Evolutionary conservation across 768 basidiomycete species (phyloP), one percentile per base, ranked within the genome.

Genomic region (Clitopilus hobsonii): DNA sequence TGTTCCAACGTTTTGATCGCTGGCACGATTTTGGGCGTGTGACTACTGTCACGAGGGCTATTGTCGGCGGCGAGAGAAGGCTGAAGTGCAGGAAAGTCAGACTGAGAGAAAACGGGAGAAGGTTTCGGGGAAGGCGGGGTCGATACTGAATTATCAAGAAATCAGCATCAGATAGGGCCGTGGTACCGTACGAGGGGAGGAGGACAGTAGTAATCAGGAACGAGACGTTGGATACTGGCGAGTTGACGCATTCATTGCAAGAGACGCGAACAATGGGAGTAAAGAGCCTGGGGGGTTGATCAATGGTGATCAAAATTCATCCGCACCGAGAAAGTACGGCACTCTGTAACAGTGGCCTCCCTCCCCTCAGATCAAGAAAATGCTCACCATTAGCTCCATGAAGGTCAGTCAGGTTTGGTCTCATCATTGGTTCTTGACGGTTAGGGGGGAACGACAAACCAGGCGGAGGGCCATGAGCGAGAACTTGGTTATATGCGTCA

Each of bases 291-390:
- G 49, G 25, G 10, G 72, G 71, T 72, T 65, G 60, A 75, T 89
- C 77, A 89, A 75, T 79, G 80, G 68, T 80, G 85, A 80, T 84
- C 77, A 73, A 82, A 82, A 75, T 82, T 74, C 81, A 85, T 86
- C 85, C 86, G 87, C 84, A 88, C 88, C 90, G 86, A 76, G 74
- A 88, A 89, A 87, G 88, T 77, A 88, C 84, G 86, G 86, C 72
- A 74, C 87, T 90, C 80, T 89, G 88, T 89, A 91, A 45, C 85
- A 80, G 81, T 83, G 85, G 78, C 86, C 86, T 82, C 86, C 88
- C 85, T 87, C 88, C 86, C 86, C 85, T 82, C 68, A 72, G 71
- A 70, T 73, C 71, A 67, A 69, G 61, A 56, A 74, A 67, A 61
- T 63, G 85, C 89, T 90, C 85, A 90, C 89, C 83, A 74, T 85